Evolutionary conservation across 139 green algal genomes (phyloP), one percentile per base, ranked within the genome.

Genomic region (Coelastrella sp.): DNA sequence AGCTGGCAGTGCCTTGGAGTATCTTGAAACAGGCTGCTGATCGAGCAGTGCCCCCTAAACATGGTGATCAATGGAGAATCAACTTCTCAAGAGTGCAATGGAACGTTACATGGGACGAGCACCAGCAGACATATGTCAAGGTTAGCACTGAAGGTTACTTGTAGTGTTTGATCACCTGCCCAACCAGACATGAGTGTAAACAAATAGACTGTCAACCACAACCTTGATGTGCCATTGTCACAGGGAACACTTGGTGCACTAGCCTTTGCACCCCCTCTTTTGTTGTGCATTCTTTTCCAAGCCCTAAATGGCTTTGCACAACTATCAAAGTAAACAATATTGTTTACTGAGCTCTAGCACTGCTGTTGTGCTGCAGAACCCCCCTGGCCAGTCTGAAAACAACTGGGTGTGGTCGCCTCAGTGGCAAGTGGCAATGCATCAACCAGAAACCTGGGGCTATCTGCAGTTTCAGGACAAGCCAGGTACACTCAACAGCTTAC

Each of bases 81-180:
- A 92, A 93, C 68, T 92, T 93, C 83, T 92, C 75, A 14, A 83
- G 87, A 4, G 85, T 92, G 80, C 91, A 93, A 19, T 93, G 83
- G 82, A 68, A 89, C 19, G 85, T 89, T 5, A 75, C 22, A 5
- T 86, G 80, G 80, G 59, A 75, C 5, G 80, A 75, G 3, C 60
- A 86, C 59, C 60, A 68, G 80, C 80, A 75, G 80, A 7, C n/a
- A n/a, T 86, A 76, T 23, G 60, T 86, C 5, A 86, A 86, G 80
- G 80, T 85, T 19, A 3, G 13, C 11, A 7, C 16, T 7, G 16
- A 14, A 60, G n/a, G 8, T 65, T 65, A 7, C 20, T 11, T 82
- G 7, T 23, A 60, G 32, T 47, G 32, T 47, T 1, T 47, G 32
- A 47, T 47, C 32, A 47, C 32, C 32, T 47, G 32, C 32, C 32